Evolutionary conservation across 495 filamentous ascomycete species (phyloP).

Genomic region (Tuber borchii): DNA sequence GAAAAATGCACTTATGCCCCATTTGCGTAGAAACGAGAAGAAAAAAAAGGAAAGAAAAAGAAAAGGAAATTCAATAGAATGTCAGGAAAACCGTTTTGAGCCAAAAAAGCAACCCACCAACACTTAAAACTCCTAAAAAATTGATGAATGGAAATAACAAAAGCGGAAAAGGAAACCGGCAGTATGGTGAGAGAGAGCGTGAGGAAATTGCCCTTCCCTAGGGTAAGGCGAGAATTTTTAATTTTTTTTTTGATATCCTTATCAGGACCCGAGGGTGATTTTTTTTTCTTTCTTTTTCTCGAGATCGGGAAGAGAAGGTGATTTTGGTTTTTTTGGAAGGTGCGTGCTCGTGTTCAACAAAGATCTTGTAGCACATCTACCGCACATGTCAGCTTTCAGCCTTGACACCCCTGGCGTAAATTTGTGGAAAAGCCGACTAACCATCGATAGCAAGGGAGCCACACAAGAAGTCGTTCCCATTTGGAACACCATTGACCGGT

Average conservation of each 20-base stretch:
- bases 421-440: conserved; percentile 9
- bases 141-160: neutral
- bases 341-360: conserved; percentile 7
- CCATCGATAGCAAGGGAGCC: conserved; percentile 31
- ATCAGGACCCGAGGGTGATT: neutral
- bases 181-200: neutral
- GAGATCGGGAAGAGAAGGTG: neutral
- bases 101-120: neutral
- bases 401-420: neutral
- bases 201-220: neutral
- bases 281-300: conserved; percentile 5
- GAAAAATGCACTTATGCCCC: neutral
- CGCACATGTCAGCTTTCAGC: conserved; percentile 14
- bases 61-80: conserved; percentile 5
- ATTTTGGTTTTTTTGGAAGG: neutral
- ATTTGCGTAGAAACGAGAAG: neutral
- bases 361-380: conserved; percentile 34
- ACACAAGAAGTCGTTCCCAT: conserved; percentile 25
- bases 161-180: neutral
- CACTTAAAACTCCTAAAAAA: conserved; percentile 3
- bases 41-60: neutral
- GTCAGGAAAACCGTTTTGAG: neutral
- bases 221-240: neutral
- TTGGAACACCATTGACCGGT: conserved; percentile 11
- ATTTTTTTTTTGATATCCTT: neutral